Evolutionary conservation across 2,329 filamentous ascomycete genomes (phyloP).

Genomic region (Aspergillus proliferans): DNA sequence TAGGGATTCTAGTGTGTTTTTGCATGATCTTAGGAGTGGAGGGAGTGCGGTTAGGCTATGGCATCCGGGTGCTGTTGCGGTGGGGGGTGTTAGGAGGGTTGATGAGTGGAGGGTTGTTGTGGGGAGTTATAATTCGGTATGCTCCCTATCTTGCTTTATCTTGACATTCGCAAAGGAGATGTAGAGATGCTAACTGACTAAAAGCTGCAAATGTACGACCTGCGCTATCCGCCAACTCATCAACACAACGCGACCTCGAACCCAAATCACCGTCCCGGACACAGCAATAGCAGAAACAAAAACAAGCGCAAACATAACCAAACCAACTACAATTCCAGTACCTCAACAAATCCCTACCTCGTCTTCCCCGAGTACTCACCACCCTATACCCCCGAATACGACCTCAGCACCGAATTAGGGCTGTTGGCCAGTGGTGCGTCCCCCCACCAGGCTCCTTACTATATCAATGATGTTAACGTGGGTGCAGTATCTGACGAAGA

Average conservation of each 20-base stretch:
- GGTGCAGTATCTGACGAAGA: conserved; percentile 26
- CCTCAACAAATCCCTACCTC: conserved; percentile 30
- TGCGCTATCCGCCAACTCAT: conserved; percentile 28
- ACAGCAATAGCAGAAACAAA: neutral
- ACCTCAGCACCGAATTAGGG: conserved; percentile 31
- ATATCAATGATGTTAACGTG: neutral
- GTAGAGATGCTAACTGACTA: neutral
- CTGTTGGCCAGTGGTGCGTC: conserved; percentile 33
- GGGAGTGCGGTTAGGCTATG: conserved; percentile 26
- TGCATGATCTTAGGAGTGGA: conserved; percentile 31
- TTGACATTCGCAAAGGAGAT: neutral
- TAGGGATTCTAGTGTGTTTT: conserved; percentile 27
- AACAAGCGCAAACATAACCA: neutral
- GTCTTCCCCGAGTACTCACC: conserved; percentile 28
- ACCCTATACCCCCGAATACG: conserved; percentile 25
- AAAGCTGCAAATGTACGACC: conserved; percentile 38
- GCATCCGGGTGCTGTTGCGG: conserved; percentile 27
- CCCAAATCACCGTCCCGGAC: neutral
- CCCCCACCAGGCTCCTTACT: neutral
- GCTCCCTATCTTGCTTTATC: conserved; percentile 2
- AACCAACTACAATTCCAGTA: conserved; percentile 9
- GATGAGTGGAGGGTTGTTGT: conserved; percentile 32
- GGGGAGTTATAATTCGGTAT: conserved; percentile 26
- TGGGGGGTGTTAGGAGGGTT: conserved; percentile 25
- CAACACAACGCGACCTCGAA: conserved; percentile 18